Percentiles rank a stretch among this genome's conserved stretches.
Conservation (phyloP, 2,329 filamentous ascomycete species). For the Aspergillus carbonarius region DNA sequence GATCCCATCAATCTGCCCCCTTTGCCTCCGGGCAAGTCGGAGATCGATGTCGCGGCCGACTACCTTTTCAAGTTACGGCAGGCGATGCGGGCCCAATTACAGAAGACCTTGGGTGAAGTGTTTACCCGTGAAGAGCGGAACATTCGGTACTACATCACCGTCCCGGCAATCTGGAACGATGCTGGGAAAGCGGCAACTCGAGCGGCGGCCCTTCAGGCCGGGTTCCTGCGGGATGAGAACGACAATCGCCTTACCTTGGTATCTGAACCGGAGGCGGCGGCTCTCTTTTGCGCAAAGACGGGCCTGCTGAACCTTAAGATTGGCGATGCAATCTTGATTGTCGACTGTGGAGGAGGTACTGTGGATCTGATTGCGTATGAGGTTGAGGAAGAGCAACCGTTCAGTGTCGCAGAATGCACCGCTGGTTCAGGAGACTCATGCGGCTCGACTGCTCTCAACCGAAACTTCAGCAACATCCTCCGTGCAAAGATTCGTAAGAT, state of each 20-base stretch:
- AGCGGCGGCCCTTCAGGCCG: conserved; percentile 93
- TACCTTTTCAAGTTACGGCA: conserved; percentile 98
- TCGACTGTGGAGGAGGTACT: conserved; percentile 96
- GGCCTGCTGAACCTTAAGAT: conserved; percentile 94
- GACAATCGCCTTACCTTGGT: conserved; percentile 94
- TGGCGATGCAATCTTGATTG: conserved; percentile 97
- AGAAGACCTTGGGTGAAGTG: conserved; percentile 95
- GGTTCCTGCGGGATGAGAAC: conserved; percentile 94
- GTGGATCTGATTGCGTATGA: conserved; percentile 99
- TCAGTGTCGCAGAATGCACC: conserved; percentile 95
- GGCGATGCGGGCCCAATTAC: conserved; percentile 91
- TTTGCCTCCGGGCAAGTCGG: conserved; percentile 94
- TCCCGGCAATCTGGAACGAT: conserved; percentile 99
- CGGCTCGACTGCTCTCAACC: conserved; percentile 95
- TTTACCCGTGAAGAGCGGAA: conserved; percentile 98
- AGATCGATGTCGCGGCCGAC: conserved; percentile 98
- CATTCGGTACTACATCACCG: conserved; percentile 95
- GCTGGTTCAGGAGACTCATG: conserved; percentile 96
- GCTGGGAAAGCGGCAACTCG: conserved; percentile 95
- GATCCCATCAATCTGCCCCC: conserved; percentile 98
- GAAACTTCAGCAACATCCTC: conserved; percentile 97
- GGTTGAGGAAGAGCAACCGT: conserved; percentile 95
- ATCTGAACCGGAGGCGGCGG: conserved; percentile 94
- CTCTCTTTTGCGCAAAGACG: conserved; percentile 96
- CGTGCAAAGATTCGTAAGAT: conserved; percentile 98